These are phyloP conservation scores for Exophiala alcalophila DNA, from an alignment of 2,329 filamentous ascomycete species.

Conservation along the genomic window DNA sequence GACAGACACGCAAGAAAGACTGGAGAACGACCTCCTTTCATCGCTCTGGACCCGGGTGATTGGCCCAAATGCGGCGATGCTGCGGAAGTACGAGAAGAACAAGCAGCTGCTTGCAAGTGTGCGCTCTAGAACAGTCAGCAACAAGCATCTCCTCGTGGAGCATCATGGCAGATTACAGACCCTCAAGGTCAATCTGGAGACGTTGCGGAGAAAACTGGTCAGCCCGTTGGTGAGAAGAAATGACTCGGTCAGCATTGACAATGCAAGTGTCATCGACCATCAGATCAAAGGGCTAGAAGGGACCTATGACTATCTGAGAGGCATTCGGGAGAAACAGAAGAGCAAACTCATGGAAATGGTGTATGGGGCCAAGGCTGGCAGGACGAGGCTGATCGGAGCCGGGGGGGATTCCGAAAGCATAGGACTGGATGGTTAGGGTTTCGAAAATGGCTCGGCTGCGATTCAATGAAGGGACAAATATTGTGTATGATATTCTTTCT, in stretches of 20 bases:
- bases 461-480: constrained; percentile 2
- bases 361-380: constrained; percentile 52
- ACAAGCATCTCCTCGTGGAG: constrained; percentile 81
- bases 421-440: constrained; percentile 18
- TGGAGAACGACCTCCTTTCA: constrained; percentile 76
- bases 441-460: too few relatives aligned
- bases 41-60: constrained; percentile 83
- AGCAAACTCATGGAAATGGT: constrained; percentile 76
- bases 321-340: constrained; percentile 75
- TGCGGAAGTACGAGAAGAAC: constrained; percentile 93
- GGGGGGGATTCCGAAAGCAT: constrained; percentile 20
- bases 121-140: constrained; percentile 75
- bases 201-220: constrained; percentile 76
- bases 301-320: constrained; percentile 73
- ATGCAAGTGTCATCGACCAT: constrained; percentile 68
- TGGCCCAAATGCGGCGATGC: constrained; percentile 67
- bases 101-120: constrained; percentile 73
- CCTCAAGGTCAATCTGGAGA: constrained; percentile 82
- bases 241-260: constrained; percentile 47
- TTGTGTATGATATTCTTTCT: too few relatives aligned
- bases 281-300: constrained; percentile 81
- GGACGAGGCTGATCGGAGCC: constrained; percentile 19
- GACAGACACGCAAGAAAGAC: constrained; percentile 72
- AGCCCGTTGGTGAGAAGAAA: constrained; percentile 74
- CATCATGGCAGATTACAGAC: constrained; percentile 81